Conservation (phyloP, 371 early-diverging fungal genomes). For the Chytridiales sp. region DNA sequence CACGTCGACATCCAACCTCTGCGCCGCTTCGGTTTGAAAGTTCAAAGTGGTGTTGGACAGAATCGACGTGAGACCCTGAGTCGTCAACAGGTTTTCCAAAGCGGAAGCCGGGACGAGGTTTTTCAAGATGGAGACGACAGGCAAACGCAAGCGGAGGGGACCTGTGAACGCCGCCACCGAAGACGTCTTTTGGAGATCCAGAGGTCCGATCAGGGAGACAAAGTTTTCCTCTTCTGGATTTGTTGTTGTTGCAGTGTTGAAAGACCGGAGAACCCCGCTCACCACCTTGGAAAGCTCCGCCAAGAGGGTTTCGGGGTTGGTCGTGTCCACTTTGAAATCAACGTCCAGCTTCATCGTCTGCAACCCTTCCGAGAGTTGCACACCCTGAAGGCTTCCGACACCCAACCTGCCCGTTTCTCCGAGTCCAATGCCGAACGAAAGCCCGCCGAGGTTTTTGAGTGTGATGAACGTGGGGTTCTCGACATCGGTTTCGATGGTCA, state of each 20-base stretch:
- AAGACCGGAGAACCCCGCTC: background rate
- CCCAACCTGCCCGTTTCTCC: background rate
- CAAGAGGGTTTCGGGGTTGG: background rate
- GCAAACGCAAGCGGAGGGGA: background rate
- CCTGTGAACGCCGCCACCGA: slow-evolving; percentile 1
- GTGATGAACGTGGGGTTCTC: slow-evolving; percentile 16
- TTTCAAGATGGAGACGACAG: too few relatives aligned
- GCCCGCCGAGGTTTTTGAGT: slow-evolving; percentile 3
- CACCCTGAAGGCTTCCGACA: background rate
- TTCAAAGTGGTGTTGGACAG: background rate
- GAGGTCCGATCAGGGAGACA: slow-evolving; percentile 1
- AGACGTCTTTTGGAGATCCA: background rate
- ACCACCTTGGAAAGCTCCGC: background rate
- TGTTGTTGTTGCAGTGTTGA: too few relatives aligned
- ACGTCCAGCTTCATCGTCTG: slow-evolving; percentile 8
- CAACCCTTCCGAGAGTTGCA: background rate
- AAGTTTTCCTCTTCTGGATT: background rate
- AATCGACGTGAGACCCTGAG: too few relatives aligned
- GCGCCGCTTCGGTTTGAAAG: background rate
- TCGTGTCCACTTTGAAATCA: slow-evolving; percentile 4
- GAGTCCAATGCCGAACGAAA: slow-evolving; percentile 7
- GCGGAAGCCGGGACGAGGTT: too few relatives aligned
- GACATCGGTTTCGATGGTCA: background rate
- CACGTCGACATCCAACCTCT: background rate
- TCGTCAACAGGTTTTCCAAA: too few relatives aligned